Base-by-base conservation (phyloP, 2,329 filamentous ascomycete genomes). In the Peltaster fructicola region DNA sequence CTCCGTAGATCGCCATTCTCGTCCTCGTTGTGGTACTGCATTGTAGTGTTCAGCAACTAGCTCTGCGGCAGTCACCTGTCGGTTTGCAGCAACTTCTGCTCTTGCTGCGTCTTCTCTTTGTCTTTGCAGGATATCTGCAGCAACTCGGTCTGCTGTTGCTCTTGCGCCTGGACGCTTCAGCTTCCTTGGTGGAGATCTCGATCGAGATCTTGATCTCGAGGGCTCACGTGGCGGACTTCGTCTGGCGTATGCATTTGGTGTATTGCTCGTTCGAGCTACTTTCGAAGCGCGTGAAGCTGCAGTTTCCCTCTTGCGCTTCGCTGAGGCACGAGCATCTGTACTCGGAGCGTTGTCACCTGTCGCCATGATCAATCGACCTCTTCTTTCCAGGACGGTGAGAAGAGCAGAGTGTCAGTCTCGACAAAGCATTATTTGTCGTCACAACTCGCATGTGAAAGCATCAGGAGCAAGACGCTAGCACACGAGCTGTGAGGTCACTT, bases 41-140 rank as follows among this genome's bases (percentile, higher is more conserved):
- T 98, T 98, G 63, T 98, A 98, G 52, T 93, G 85, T 37, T 91
- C 74, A 24, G 74, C 70, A 23, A 95, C 88, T 6, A 91, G 73
- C 43, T 95, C 81, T 12, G 33, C 35, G 7, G 29, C 34, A 15
- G 32, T 22, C n/a, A 15, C 26, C 10, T 24, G 27, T 7, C 26
- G 26, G n/a, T 29, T 25, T 10, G 40, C 72, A 20, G 80, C 71
- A 20, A 72, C 73, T 24, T 72, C 54, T 14, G 54, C 53, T 61
- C 19, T 59, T 38, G 26, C 37, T 23, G 53, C 48, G 26, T 51
- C 43, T 31, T 57, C 50, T 18, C 54, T 43, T 27, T 54, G 41
- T 24, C 29, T 30, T 33, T 56, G 48, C 15, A 49, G 50, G 23
- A 68, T 63, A 14, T 72, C 68, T 26, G 75, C 73, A 13, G 68